Evolutionary conservation across 2,329 filamentous ascomycete species (phyloP).

Genomic region (Hypomyces perniciosus): DNA sequence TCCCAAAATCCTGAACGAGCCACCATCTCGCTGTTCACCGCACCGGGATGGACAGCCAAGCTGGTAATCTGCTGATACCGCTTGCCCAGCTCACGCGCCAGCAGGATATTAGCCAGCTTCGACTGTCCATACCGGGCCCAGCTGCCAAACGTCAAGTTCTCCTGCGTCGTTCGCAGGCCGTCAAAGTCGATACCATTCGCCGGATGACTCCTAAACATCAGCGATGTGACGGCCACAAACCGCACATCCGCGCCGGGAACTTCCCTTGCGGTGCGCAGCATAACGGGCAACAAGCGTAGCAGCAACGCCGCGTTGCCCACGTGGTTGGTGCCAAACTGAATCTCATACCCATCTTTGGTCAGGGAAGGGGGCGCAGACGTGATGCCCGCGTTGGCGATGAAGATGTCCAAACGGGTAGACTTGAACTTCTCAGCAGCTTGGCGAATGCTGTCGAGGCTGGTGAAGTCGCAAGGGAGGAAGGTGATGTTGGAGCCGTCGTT

Average conservation of each 20-base stretch:
- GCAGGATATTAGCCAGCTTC: constrained; percentile 28
- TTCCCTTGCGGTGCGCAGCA: constrained; percentile 22
- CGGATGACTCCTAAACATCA: constrained; percentile 23
- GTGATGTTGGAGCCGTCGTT: constrained; percentile 38
- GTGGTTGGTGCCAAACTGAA: constrained; percentile 45
- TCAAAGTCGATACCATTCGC: constrained; percentile 25
- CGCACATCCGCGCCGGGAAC: constrained; percentile 21
- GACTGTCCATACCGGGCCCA: constrained; percentile 24
- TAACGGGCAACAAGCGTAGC: constrained; percentile 29
- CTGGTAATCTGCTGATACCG: constrained; percentile 20
- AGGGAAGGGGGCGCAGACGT: constrained; percentile 31
- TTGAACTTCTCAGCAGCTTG: constrained; percentile 34
- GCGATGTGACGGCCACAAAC: constrained; percentile 19
- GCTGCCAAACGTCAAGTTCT: constrained; percentile 13
- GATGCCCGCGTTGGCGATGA: constrained; percentile 43
- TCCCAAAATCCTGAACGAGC: constrained; percentile 1
- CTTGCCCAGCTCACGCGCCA: constrained; percentile 22
- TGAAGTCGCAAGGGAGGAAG: constrained; percentile 25
- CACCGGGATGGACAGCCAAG: constrained; percentile 23
- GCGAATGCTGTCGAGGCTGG: constrained; percentile 24
- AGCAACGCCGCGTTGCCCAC: constrained; percentile 42
- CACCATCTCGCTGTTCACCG: constrained; percentile 24
- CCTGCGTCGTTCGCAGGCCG: constrained; percentile 20
- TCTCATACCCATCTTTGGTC: constrained; percentile 42
- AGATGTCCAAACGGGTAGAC: constrained; percentile 34